Percentiles rank a stretch among this genome's conserved stretches.
Evolutionary conservation across 2,329 filamentous ascomycete species (phyloP).

Genomic region (Nothopassalora personata): DNA sequence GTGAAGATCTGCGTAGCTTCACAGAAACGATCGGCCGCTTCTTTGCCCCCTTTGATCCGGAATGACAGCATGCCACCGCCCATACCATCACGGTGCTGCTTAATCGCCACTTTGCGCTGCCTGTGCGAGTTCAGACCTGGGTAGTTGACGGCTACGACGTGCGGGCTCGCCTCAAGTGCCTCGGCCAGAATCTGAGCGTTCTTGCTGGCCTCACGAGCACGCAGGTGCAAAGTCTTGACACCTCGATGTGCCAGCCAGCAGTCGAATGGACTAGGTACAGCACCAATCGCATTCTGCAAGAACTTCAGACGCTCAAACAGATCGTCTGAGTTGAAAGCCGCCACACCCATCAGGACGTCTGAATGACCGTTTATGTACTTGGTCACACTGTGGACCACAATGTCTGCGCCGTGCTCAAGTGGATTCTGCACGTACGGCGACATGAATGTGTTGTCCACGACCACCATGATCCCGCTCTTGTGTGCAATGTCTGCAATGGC

Average conservation of each 20-base stretch:
- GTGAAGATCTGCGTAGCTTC: constrained; percentile 84
- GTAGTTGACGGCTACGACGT: constrained; percentile 91
- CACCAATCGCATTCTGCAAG: constrained; percentile 95
- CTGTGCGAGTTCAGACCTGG: constrained; percentile 84
- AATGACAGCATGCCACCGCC: constrained; percentile 98
- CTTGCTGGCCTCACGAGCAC: constrained; percentile 73
- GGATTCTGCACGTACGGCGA: constrained; percentile 96
- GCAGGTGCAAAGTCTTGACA: constrained; percentile 91
- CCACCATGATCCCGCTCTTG: constrained; percentile 81
- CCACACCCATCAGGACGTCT: constrained; percentile 96
- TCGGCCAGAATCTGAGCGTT: constrained; percentile 76
- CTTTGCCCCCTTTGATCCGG: constrained; percentile 80
- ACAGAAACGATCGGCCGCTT: constrained; percentile 88
- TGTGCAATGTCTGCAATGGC: constrained; percentile 79
- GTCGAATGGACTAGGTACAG: constrained; percentile 91
- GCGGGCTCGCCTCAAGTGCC: constrained; percentile 70
- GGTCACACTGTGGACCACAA: constrained; percentile 93
- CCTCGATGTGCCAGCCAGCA: constrained; percentile 97
- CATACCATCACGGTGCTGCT: constrained; percentile 90
- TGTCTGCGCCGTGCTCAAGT: constrained; percentile 88
- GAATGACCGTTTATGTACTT: constrained; percentile 99
- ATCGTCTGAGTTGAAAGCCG: constrained; percentile 83
- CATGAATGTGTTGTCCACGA: constrained; percentile 99
- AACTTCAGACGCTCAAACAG: constrained; percentile 75
- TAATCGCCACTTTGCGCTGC: constrained; percentile 75